Percentiles rank a stretch among this genome's conserved stretches.
phyloP scores from a whole-genome alignment of 116 monocot species.

The Phalaenopsis hybrid region DNA sequence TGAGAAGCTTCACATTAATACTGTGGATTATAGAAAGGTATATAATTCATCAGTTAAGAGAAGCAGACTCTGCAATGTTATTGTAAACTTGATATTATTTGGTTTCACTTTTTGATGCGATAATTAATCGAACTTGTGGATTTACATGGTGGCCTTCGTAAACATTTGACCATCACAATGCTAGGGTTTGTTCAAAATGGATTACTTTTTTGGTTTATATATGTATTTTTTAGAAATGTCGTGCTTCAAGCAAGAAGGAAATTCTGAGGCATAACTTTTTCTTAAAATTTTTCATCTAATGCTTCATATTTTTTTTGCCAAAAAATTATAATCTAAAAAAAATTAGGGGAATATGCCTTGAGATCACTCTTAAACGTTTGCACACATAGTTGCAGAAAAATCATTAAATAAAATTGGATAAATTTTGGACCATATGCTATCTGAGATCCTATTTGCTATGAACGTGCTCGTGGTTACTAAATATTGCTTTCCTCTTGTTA shows the following conservation, averaged over 20 bases:
- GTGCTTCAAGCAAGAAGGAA: background rate
- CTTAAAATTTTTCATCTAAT: background rate
- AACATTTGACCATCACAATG: background rate
- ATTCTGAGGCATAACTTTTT: background rate
- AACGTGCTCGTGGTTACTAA: background rate
- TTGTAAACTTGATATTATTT: background rate
- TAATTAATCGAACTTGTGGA: background rate
- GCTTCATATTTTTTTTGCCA: background rate
- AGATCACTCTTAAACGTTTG: background rate
- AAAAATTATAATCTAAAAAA: background rate
- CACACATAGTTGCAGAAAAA: background rate
- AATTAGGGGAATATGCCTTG: background rate
- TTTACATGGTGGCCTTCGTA: background rate
- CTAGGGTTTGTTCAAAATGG: background rate
- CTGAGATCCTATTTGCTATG: background rate
- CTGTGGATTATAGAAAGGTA: background rate
- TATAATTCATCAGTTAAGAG: background rate
- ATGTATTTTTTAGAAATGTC: background rate
- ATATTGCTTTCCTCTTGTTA: background rate
- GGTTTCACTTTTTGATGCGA: background rate
- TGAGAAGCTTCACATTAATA: background rate
- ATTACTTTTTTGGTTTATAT: background rate
- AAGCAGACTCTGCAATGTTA: background rate
- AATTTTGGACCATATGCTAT: background rate
- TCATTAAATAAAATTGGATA: background rate